A percentile compares a stretch with the other conserved stretches of the same genome.
phyloP scores from a whole-genome alignment of 78 protist genomes.

The Dictyostelium intermedium region DNA sequence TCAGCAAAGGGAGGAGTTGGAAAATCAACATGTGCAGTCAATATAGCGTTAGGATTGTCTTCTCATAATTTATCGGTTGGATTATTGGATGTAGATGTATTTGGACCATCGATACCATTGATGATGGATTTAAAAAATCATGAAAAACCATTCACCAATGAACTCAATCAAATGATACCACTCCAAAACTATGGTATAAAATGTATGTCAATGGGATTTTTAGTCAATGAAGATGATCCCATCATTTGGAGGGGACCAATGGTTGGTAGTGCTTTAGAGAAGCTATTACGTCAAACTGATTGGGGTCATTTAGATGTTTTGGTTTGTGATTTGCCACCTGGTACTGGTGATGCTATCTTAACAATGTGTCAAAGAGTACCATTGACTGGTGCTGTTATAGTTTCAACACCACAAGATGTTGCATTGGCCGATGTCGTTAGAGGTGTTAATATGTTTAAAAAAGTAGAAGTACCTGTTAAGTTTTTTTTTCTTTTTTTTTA shows the following conservation, averaged over 20 bases:
- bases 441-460: slow-evolving; percentile 93
- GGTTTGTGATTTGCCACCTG: slow-evolving; percentile 98
- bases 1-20: slow-evolving; percentile 98
- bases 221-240: slow-evolving; percentile 85
- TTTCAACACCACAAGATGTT: slow-evolving; percentile 95
- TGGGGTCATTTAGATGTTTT: slow-evolving; percentile 96
- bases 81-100: slow-evolving; percentile 94
- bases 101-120: slow-evolving; percentile 94
- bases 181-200: slow-evolving; percentile 86
- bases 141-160: slow-evolving; percentile 37
- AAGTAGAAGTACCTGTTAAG: slow-evolving; percentile 94
- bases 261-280: slow-evolving; percentile 88
- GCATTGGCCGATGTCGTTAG: slow-evolving; percentile 72
- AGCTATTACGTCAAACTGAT: slow-evolving; percentile 75
- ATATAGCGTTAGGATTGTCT: slow-evolving; percentile 78
- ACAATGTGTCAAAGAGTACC: slow-evolving; percentile 93
- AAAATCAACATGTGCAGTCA: slow-evolving; percentile 91
- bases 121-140: slow-evolving; percentile 85
- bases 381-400: slow-evolving; percentile 94
- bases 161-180: slow-evolving; percentile 72
- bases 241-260: slow-evolving; percentile 95
- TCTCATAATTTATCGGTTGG: slow-evolving; percentile 80
- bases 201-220: slow-evolving; percentile 93
- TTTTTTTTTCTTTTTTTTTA: too few relatives aligned
- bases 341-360: slow-evolving; percentile 98